A percentile compares a stretch with the other conserved stretches of the same genome.
Evolutionary conservation across 805 yeast genomes (phyloP).

Genomic region (Candida stauntonica): DNA sequence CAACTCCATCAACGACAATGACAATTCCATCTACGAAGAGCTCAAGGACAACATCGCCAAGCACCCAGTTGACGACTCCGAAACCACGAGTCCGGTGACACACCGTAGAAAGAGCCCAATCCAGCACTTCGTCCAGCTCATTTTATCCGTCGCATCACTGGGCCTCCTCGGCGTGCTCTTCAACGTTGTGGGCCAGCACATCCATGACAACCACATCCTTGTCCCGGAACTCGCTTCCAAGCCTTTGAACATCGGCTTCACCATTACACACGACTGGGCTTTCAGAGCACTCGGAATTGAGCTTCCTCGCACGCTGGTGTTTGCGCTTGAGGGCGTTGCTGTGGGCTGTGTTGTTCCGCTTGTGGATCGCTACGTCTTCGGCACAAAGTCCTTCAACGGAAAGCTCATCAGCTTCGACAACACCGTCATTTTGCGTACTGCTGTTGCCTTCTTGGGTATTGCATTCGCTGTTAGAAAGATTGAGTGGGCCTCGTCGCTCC

Average conservation of each 20-base stretch:
- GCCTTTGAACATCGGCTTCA: constrained; percentile 36
- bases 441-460: constrained; percentile 65
- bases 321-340: constrained; percentile 50
- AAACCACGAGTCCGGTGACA: neutral
- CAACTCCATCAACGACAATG: constrained; percentile 10
- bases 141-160: constrained; percentile 22
- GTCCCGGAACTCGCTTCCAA: constrained; percentile 37
- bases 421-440: constrained; percentile 33
- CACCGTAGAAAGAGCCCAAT: neutral
- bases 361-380: constrained; percentile 12
- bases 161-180: constrained; percentile 48
- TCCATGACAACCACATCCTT: constrained; percentile 46
- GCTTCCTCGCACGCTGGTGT: constrained; percentile 27
- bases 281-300: constrained; percentile 7
- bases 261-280: constrained; percentile 16
- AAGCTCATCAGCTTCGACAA: constrained; percentile 8
- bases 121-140: neutral
- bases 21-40: constrained; percentile 14
- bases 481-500: constrained; percentile 64
- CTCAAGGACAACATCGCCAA: constrained; percentile 14
- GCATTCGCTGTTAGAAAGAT: constrained; percentile 64
- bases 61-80: no score
- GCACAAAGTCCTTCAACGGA: constrained; percentile 11
- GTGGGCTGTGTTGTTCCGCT: constrained; percentile 52
- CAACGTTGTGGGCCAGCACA: constrained; percentile 47